These are phyloP conservation scores for Pestalotiopsis sp. DNA, from an alignment of 2,329 filamentous ascomycete genomes.

Conservation along the genomic window DNA sequence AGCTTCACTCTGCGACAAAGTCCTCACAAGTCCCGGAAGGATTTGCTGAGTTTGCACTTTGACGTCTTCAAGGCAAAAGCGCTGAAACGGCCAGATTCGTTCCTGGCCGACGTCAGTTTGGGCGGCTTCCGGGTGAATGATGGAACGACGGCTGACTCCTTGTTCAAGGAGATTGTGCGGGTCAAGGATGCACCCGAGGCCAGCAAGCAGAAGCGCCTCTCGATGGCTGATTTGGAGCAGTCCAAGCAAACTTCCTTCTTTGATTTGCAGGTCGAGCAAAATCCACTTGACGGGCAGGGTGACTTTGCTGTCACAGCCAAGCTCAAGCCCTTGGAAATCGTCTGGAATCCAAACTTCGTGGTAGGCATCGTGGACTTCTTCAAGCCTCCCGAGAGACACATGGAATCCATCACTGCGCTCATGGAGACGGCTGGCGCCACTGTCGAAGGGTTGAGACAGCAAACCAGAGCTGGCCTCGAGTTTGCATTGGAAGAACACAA, in stretches of 20 bases:
- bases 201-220: constrained; percentile 47
- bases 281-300: constrained; percentile 88
- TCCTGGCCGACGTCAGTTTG: constrained; percentile 84
- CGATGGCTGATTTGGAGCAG: constrained; percentile 54
- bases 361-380: constrained; percentile 94
- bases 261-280: constrained; percentile 88
- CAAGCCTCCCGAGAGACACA: constrained; percentile 91
- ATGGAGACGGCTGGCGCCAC: constrained; percentile 96
- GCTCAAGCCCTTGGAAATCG: constrained; percentile 91
- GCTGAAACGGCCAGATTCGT: constrained; percentile 85
- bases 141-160: constrained; percentile 85
- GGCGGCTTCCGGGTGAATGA: constrained; percentile 94
- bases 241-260: constrained; percentile 77
- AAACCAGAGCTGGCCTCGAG: constrained; percentile 92
- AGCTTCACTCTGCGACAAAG: constrained; percentile 92
- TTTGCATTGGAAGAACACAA: constrained; percentile 98
- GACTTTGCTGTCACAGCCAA: constrained; percentile 90
- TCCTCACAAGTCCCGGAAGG: constrained; percentile 73
- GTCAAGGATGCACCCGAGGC: constrained; percentile 80
- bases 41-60: constrained; percentile 89
- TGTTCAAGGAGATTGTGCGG: constrained; percentile 92
- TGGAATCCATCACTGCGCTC: constrained; percentile 95
- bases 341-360: constrained; percentile 94
- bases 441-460: constrained; percentile 90
- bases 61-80: constrained; percentile 92